Evolutionary conservation across 1,284 basidiomycete species (phyloP).

Genomic region (Ceratobasidium theobromae): DNA sequence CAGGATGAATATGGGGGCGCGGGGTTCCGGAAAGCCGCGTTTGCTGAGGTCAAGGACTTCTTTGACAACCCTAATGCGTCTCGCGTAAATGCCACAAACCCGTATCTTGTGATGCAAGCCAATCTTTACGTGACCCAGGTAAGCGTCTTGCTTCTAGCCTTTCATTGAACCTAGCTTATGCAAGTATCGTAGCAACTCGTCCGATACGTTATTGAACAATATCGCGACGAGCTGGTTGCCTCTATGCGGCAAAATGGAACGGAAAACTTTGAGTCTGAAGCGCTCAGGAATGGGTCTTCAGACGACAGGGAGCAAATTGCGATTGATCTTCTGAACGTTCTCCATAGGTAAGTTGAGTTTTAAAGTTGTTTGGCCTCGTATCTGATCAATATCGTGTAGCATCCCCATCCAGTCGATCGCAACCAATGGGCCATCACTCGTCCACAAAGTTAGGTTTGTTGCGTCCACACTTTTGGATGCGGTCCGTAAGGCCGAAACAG

Average conservation of each 20-base stretch:
- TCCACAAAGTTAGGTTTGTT: slow-evolving; percentile 87
- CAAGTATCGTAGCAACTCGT: slow-evolving; percentile 69
- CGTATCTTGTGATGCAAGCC: slow-evolving; percentile 84
- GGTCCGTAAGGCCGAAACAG: slow-evolving; percentile 76
- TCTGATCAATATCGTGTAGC: slow-evolving; percentile 46
- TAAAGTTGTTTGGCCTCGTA: slow-evolving; percentile 2
- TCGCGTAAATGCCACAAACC: slow-evolving; percentile 77
- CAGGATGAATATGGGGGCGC: slow-evolving; percentile 35
- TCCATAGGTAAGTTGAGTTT: slow-evolving; percentile 58
- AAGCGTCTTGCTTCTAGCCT: slow-evolving; percentile 36
- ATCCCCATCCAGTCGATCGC: slow-evolving; percentile 90
- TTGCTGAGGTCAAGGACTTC: slow-evolving; percentile 82
- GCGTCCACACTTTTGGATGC: slow-evolving; percentile 84
- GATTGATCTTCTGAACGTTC: slow-evolving; percentile 76
- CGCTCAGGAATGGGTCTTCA: slow-evolving; percentile 41
- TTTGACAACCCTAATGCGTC: slow-evolving; percentile 86
- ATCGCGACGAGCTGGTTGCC: slow-evolving; percentile 75
- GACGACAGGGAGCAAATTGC: slow-evolving; percentile 73
- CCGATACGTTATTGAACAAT: slow-evolving; percentile 85
- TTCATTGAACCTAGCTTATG: slow-evolving; percentile 22
- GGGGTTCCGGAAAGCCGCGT: slow-evolving; percentile 70
- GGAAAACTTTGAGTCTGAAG: slow-evolving; percentile 50
- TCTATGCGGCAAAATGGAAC: slow-evolving; percentile 55
- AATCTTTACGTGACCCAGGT: slow-evolving; percentile 88
- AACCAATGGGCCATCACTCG: slow-evolving; percentile 66